Evolutionary conservation across 768 basidiomycete species (phyloP).

Genomic region (Auricularia cornea): DNA sequence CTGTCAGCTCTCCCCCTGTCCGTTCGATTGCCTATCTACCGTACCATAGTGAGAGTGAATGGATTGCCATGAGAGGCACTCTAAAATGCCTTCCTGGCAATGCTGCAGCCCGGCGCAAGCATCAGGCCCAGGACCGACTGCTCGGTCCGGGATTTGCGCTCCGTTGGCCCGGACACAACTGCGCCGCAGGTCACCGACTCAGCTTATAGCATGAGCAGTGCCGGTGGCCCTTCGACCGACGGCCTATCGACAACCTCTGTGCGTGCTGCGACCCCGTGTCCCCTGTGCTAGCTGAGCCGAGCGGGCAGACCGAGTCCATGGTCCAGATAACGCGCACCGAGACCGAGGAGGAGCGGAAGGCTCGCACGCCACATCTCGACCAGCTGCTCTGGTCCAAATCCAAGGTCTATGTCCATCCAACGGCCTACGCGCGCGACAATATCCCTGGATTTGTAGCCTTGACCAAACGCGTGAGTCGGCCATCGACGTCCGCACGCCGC

Average conservation of each 20-base stretch:
- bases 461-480: conserved; percentile 67
- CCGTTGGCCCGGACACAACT: no score
- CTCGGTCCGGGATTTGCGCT: no score
- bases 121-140: no score
- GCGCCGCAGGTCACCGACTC: no score
- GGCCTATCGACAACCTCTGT: neutral
- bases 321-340: neutral
- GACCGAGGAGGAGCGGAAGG: neutral
- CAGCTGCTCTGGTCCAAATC: conserved; percentile 84
- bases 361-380: conserved; percentile 21
- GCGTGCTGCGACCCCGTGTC: neutral
- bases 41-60: no score
- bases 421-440: conserved; percentile 84
- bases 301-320: neutral
- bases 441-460: conserved; percentile 89
- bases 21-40: no score
- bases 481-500: conserved; percentile 4
- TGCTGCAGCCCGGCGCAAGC: no score
- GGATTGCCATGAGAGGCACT: no score
- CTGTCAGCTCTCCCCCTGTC: no score
- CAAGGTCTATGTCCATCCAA: conserved; percentile 94
- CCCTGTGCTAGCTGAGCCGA: neutral
- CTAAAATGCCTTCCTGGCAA: no score
- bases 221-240: neutral
- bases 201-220: neutral